Conservation (phyloP, 2,329 filamentous ascomycete genomes). For the Pseudogymnoascus sp. region DNA sequence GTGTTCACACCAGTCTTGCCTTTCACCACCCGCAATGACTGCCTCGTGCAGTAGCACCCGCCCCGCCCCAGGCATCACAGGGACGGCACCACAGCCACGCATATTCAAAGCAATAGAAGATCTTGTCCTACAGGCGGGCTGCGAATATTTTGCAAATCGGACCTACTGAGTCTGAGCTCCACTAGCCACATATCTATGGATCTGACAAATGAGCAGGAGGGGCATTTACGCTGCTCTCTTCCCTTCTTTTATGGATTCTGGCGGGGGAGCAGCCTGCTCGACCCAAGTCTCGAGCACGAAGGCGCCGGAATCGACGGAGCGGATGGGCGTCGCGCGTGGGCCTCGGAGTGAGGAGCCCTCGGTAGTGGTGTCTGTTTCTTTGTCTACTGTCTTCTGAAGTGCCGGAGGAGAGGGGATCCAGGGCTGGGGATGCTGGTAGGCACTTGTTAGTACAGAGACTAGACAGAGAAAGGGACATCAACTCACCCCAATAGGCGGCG, state of each 20-base stretch:
- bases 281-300: constrained; percentile 63
- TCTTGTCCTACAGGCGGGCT: neutral
- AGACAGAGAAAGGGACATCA: neutral
- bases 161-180: neutral
- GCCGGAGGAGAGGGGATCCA: constrained; percentile 49
- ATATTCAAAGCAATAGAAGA: neutral
- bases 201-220: neutral
- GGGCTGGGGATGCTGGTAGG: constrained; percentile 46
- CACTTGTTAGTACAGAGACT: constrained; percentile 7
- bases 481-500: constrained; percentile 48
- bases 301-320: constrained; percentile 55
- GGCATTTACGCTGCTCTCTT: neutral
- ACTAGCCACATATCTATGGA: neutral
- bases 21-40: neutral
- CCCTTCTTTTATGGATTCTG: neutral
- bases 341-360: constrained; percentile 37
- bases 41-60: neutral
- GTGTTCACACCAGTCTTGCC: too few relatives aligned
- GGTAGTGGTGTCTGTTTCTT: constrained; percentile 19
- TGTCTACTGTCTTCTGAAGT: constrained; percentile 28
- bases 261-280: constrained; percentile 44
- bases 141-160: neutral
- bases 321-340: constrained; percentile 49
- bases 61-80: neutral
- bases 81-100: neutral